These are phyloP conservation scores for Penicillium psychrosexuale DNA, from an alignment of 2,329 filamentous ascomycete genomes.

Conservation along the genomic window DNA sequence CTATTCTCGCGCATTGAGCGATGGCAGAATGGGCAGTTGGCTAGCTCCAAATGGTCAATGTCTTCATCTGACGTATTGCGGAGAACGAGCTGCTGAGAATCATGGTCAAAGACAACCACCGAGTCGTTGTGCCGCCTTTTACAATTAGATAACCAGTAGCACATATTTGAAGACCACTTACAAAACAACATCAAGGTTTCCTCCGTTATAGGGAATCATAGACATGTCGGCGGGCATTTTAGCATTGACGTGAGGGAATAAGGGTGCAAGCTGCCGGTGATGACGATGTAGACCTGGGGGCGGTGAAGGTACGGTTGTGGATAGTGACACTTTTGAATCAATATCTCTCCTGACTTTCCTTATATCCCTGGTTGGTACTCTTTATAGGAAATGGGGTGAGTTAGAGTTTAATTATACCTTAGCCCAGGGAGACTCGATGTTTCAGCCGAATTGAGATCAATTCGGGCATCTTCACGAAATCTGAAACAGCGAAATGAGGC, in stretches of 20 bases:
- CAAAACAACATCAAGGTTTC: slow-evolving; percentile 46
- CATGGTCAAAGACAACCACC: slow-evolving; percentile 84
- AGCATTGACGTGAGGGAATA: slow-evolving; percentile 2
- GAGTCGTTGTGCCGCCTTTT: slow-evolving; percentile 84
- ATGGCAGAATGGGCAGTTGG: slow-evolving; percentile 88
- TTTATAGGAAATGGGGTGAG: neutral
- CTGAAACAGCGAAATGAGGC: neutral
- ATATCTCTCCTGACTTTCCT: neutral
- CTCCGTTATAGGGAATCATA: slow-evolving; percentile 43
- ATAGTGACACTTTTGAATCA: neutral
- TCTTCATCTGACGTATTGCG: slow-evolving; percentile 55
- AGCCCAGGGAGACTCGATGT: neutral
- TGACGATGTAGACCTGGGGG: slow-evolving; percentile 5
- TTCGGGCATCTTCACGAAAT: neutral
- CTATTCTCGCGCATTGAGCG: slow-evolving; percentile 61
- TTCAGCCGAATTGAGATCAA: neutral
- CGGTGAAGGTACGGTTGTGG: neutral
- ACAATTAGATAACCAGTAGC: slow-evolving; percentile 13
- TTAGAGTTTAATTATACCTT: neutral
- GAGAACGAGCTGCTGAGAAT: slow-evolving; percentile 80
- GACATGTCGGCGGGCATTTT: slow-evolving; percentile 43
- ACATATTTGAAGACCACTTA: slow-evolving; percentile 26
- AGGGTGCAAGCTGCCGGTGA: slow-evolving; percentile 2
- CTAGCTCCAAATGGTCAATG: slow-evolving; percentile 53
- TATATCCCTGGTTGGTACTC: neutral